A percentile compares a stretch with the other conserved stretches of the same genome.
Conservation (phyloP, 2,329 filamentous ascomycete species). For the Teratosphaeria gauchensis region DNA sequence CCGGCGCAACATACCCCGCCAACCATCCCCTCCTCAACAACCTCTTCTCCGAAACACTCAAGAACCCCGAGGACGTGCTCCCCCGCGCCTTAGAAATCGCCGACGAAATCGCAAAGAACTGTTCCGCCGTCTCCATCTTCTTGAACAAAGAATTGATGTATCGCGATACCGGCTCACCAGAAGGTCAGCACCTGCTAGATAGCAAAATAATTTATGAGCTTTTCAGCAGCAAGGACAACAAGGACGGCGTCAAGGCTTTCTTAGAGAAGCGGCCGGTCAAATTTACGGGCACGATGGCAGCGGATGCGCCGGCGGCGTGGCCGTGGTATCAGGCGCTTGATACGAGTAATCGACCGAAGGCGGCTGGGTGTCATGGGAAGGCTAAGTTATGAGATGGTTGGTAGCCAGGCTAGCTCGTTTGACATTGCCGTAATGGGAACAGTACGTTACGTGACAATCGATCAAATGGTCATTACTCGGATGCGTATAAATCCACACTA, state of each 20-base stretch:
- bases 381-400: constrained; percentile 15
- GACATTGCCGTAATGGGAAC: too few relatives aligned
- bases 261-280: constrained; percentile 56
- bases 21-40: constrained; percentile 40
- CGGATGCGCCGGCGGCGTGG: constrained; percentile 49
- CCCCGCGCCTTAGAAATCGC: constrained; percentile 57
- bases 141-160: constrained; percentile 67
- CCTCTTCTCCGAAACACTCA: constrained; percentile 58
- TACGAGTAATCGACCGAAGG: constrained; percentile 32
- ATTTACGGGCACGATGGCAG: constrained; percentile 52
- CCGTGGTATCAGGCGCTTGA: constrained; percentile 59
- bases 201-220: constrained; percentile 53
- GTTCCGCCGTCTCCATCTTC: constrained; percentile 53
- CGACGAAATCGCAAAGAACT: constrained; percentile 56
- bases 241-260: constrained; percentile 60
- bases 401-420: too few relatives aligned
- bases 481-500: too few relatives aligned
- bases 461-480: too few relatives aligned
- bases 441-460: too few relatives aligned
- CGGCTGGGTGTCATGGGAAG: constrained; percentile 16
- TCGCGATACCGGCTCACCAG: constrained; percentile 47
- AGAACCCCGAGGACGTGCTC: constrained; percentile 50
- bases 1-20: constrained; percentile 50
- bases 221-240: constrained; percentile 52
- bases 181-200: constrained; percentile 63